Evolutionary conservation across 192 early-diverging fungal genomes (phyloP).

Genomic region (Spinellus fusiger): DNA sequence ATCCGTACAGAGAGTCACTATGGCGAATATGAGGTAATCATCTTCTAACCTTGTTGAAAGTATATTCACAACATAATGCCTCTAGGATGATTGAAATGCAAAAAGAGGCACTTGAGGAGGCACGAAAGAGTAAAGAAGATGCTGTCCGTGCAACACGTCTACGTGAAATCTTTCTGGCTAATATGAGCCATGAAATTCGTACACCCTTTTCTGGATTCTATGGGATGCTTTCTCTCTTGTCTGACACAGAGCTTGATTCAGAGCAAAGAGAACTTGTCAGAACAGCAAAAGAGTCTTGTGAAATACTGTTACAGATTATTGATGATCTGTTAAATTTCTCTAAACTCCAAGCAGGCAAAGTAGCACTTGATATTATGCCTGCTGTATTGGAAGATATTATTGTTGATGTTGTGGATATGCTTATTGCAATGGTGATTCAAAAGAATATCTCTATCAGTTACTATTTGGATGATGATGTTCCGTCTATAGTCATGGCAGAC

Average conservation of each 20-base stretch:
- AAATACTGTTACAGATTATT: constrained; percentile 44
- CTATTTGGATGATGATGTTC: constrained; percentile 50
- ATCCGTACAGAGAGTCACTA: constrained; percentile 35
- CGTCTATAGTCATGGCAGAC: constrained; percentile 58
- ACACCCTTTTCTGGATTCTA: constrained; percentile 46
- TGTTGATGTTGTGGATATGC: constrained; percentile 47
- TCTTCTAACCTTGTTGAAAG: not conserved
- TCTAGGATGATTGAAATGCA: constrained; percentile 31
- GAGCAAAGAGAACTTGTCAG: constrained; percentile 46
- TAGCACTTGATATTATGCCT: constrained; percentile 37
- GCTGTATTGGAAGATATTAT: constrained; percentile 38
- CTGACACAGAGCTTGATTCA: constrained; percentile 35
- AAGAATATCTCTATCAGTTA: constrained; percentile 56
- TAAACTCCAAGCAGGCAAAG: constrained; percentile 44
- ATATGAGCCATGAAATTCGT: constrained; percentile 37
- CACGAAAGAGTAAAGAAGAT: constrained; percentile 29
- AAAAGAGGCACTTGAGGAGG: constrained; percentile 26
- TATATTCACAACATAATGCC: not conserved
- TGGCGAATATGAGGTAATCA: constrained; percentile 25
- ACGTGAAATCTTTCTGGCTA: constrained; percentile 27
- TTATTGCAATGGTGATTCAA: constrained; percentile 56
- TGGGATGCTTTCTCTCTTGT: constrained; percentile 41
- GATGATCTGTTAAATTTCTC: constrained; percentile 46
- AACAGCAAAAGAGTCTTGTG: constrained; percentile 44
- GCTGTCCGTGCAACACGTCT: constrained; percentile 27